Percentiles rank a stretch among this genome's conserved stretches.
Conservation (phyloP, 768 basidiomycete genomes). For the Tubosaeta sp. region DNA sequence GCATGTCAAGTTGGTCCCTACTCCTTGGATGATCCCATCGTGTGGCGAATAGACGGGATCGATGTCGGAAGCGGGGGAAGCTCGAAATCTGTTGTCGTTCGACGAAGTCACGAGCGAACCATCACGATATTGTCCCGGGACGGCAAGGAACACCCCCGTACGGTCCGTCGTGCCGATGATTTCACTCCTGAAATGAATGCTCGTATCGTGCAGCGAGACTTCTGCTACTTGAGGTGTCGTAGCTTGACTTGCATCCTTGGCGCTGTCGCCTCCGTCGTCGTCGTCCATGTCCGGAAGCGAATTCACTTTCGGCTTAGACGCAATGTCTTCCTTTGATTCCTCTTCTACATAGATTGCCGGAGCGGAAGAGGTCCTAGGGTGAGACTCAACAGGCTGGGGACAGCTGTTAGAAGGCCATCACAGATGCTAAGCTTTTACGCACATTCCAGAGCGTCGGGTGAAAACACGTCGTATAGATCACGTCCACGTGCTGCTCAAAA, state of each 20-base stretch:
- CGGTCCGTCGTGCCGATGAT: slow-evolving; percentile 14
- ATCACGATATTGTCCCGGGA: background rate
- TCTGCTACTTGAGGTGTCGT: background rate
- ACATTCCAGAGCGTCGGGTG: too few relatives aligned
- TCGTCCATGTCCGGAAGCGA: too few relatives aligned
- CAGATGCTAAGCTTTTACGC: too few relatives aligned
- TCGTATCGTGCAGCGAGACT: slow-evolving; percentile 13
- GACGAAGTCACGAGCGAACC: too few relatives aligned
- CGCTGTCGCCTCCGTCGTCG: too few relatives aligned
- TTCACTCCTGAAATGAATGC: slow-evolving; percentile 9
- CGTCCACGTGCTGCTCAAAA: too few relatives aligned
- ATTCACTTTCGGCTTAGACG: too few relatives aligned
- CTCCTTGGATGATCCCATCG: background rate
- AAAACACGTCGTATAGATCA: too few relatives aligned
- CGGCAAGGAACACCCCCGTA: slow-evolving; percentile 9
- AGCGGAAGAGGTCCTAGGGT: too few relatives aligned
- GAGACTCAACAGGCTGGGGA: slow-evolving; percentile 10
- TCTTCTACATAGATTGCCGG: too few relatives aligned
- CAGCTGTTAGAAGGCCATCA: background rate
- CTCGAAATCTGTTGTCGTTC: background rate
- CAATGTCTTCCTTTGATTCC: too few relatives aligned
- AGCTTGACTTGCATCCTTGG: background rate
- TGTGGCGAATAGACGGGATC: background rate
- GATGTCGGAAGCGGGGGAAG: background rate
- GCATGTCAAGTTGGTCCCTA: too few relatives aligned